Percentiles rank a stretch among this genome's conserved stretches.
phyloP scores from a whole-genome alignment of 345 rosid species.

The Hypericum androsaemum region DNA sequence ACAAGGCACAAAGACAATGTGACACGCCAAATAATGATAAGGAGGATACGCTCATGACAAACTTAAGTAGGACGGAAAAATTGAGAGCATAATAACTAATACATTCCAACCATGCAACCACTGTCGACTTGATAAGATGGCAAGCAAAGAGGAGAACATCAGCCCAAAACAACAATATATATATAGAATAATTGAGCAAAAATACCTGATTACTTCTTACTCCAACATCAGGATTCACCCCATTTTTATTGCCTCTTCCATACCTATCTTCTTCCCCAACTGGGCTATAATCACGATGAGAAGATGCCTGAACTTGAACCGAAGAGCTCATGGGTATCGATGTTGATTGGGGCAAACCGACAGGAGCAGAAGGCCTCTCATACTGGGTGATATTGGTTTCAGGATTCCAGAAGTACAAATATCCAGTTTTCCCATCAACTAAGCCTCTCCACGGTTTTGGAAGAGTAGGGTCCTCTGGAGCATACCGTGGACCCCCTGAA shows the following conservation, averaged over 20 bases:
- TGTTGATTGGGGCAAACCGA: constrained; percentile 24
- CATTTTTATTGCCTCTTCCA: constrained; percentile 30
- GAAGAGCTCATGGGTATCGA: constrained; percentile 44
- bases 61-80: not conserved
- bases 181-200: constrained; percentile 1
- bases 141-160: not conserved
- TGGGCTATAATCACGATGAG: constrained; percentile 34
- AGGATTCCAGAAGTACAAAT: constrained; percentile 92
- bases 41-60: too few relatives aligned
- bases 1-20: not conserved
- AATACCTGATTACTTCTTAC: constrained; percentile 46
- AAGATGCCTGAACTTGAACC: constrained; percentile 47
- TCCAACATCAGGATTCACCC: constrained; percentile 30
- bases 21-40: too few relatives aligned
- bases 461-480: constrained; percentile 85
- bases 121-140: not conserved
- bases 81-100: not conserved
- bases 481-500: constrained; percentile 54
- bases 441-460: constrained; percentile 98
- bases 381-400: constrained; percentile 94
- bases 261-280: constrained; percentile 46
- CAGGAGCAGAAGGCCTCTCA: constrained; percentile 45
- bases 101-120: not conserved
- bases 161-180: too few relatives aligned
- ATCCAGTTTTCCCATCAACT: constrained; percentile 86